Evolutionary conservation across 129 eudicot species (phyloP).

Genomic region (Pittosporum tobira): DNA sequence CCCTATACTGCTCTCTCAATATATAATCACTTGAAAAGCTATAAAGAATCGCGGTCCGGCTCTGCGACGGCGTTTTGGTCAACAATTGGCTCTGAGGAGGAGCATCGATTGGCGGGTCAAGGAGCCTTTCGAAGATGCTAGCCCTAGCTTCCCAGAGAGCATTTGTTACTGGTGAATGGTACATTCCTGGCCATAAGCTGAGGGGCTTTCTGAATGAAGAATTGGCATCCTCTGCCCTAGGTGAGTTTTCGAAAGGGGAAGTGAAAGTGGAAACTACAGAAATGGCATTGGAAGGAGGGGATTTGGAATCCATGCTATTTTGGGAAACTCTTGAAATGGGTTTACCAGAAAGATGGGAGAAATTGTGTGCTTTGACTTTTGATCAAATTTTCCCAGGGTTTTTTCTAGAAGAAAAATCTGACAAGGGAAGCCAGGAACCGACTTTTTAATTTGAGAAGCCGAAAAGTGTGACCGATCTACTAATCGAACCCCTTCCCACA

Average conservation of each 20-base stretch:
- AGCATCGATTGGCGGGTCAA: conserved; percentile 73
- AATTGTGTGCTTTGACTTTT: conserved; percentile 13
- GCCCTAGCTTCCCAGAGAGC: conserved; percentile 96
- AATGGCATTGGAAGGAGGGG: conserved; percentile 39
- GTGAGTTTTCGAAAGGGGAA: conserved; percentile 47
- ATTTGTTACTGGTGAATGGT: conserved; percentile 94
- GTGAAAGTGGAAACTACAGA: conserved; percentile 59
- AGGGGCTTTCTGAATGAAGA: conserved; percentile 51
- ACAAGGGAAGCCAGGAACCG: too few species aligned
- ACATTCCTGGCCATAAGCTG: conserved; percentile 97
- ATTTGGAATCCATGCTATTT: conserved; percentile 27
- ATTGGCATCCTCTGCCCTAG: conserved; percentile 24
- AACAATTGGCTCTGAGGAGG: conserved; percentile 83
- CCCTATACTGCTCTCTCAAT: conserved; percentile 93
- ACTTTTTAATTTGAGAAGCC: too few species aligned
- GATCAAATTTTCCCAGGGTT: neutral
- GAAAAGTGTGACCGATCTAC: neutral
- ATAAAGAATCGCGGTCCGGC: conserved; percentile 66
- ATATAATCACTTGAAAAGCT: conserved; percentile 79
- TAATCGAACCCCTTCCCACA: too few species aligned
- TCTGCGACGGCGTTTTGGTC: conserved; percentile 61
- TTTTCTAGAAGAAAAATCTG: neutral
- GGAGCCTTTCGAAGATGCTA: conserved; percentile 59
- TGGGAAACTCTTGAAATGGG: neutral
- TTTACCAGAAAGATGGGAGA: conserved; percentile 5